A percentile compares a stretch with the other conserved stretches of the same genome.
These are phyloP conservation scores for Massariosphaeria phaeospora DNA, from an alignment of 495 filamentous ascomycete species.

Conservation along the genomic window DNA sequence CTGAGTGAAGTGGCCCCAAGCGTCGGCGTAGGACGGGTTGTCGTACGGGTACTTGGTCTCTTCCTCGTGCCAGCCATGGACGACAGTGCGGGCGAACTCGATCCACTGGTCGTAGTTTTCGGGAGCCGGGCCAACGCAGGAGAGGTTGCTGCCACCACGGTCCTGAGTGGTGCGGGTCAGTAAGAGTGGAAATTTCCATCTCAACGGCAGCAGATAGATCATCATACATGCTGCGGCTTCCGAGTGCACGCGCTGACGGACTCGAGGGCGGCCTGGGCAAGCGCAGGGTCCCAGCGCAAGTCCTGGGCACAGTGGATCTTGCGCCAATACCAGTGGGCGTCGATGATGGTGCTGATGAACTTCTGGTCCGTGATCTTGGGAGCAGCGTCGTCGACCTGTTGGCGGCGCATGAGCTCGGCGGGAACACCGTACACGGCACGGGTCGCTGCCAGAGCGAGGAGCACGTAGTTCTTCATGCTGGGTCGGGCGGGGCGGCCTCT, in stretches of 20 bases:
- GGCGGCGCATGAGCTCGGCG: background rate
- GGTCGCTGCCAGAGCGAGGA: constrained; percentile 14
- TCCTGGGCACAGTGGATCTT: constrained; percentile 24
- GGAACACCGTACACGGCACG: constrained; percentile 8
- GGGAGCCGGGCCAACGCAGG: constrained; percentile 6
- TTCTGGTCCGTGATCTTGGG: constrained; percentile 14
- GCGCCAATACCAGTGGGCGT: constrained; percentile 26
- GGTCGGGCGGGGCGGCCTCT: too few relatives aligned
- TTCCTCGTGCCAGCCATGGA: constrained; percentile 23
- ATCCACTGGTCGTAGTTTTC: constrained; percentile 15
- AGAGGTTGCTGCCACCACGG: constrained; percentile 25
- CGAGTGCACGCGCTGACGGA: constrained; percentile 18
- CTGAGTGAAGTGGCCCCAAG: constrained; percentile 79
- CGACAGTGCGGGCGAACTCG: constrained; percentile 1
- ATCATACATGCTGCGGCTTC: constrained; percentile 15
- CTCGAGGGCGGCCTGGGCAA: constrained; percentile 8
- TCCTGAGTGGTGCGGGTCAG: constrained; percentile 5
- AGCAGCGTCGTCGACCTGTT: background rate
- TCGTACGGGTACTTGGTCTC: constrained; percentile 47
- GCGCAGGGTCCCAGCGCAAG: constrained; percentile 19
- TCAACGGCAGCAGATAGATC: background rate
- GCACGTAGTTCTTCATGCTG: constrained; percentile 21
- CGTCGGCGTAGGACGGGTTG: constrained; percentile 51
- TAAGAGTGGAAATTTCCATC: background rate
- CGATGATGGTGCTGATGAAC: constrained; percentile 21